Base-by-base conservation (phyloP, 805 yeast species). In the Pichia cephalocereana region DNA sequence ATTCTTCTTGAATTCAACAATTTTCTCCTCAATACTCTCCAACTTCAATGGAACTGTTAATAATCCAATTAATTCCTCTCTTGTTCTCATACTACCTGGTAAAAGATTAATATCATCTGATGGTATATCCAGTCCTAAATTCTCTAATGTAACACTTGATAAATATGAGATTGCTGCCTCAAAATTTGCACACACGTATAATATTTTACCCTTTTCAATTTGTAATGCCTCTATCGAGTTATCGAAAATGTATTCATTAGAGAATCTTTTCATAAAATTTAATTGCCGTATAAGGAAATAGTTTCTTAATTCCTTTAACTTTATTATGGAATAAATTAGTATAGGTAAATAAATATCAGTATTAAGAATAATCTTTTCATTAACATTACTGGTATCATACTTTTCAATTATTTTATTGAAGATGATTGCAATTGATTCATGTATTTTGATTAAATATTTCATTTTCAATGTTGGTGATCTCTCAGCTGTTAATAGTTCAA, bases 131-230 rank as follows among this genome's bases (percentile, higher is more conserved):
- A 66, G 48, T 30, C 57, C 56, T 34, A 66, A 50, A 50, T 67
- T 64, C n/a, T 58, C 63, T 9, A 60, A 32, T 0, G 65, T 64
- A 6, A 64, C 69, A 41, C 64, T 63, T 4, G 63, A 54, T 19
- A 67, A 45, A 44, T 66, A 67, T 8, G 68, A 60, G 14, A 67
- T 47, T 32, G 67, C 58, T 6, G 71, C 71, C 50, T 67, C 70
- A 45, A 65, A 57, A 45, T 67, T 67, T 1, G 71, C 66, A 41
- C 63, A 51, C 17, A 65, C 66, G 45, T 67, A 67, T 17, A 66
- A 48, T 34, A 67, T 46, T 42, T 62, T 63, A 6, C 70, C 69
- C 26, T 48, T 57, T 41, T 64, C 67, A n/a, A 56, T 57, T 44
- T 61, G 59, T 36, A 49, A 45, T 12, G 54, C 52, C 26, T 58